Evolutionary conservation across 805 yeast genomes (phyloP).

Genomic region (Saturnispora bothae): DNA sequence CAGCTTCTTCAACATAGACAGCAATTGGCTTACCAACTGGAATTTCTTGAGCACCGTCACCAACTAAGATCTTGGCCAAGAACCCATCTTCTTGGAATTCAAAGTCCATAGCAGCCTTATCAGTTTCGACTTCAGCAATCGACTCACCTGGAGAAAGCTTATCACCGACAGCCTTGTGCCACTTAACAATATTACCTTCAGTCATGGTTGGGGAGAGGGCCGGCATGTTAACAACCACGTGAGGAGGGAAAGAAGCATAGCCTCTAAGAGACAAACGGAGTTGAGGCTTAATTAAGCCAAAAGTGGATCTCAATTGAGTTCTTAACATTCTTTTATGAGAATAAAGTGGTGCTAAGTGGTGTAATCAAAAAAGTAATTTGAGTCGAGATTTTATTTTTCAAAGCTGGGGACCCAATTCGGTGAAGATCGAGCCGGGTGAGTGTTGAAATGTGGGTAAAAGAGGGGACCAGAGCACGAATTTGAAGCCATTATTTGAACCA

Average conservation of each 20-base stretch:
- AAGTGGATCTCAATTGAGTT: background rate
- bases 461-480: background rate
- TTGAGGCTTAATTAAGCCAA: background rate
- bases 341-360: background rate
- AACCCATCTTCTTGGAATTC: constrained; percentile 97
- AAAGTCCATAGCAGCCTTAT: constrained; percentile 95
- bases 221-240: constrained; percentile 91
- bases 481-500: no score
- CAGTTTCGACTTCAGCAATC: constrained; percentile 95
- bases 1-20: constrained; percentile 82
- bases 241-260: constrained; percentile 32
- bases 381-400: background rate
- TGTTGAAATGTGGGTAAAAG: no score
- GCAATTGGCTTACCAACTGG: constrained; percentile 96
- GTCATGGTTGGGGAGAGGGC: constrained; percentile 99
- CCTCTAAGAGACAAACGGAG: no score
- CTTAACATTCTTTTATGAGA: background rate
- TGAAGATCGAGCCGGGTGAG: background rate
- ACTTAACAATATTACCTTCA: constrained; percentile 80
- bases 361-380: background rate
- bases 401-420: no score
- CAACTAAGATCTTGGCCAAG: constrained; percentile 77
- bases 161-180: constrained; percentile 90
- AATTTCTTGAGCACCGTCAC: constrained; percentile 77
- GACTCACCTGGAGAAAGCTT: constrained; percentile 84